Conservation (phyloP, 1,139 yeast genomes). For the Pichia cactophila region DNA sequence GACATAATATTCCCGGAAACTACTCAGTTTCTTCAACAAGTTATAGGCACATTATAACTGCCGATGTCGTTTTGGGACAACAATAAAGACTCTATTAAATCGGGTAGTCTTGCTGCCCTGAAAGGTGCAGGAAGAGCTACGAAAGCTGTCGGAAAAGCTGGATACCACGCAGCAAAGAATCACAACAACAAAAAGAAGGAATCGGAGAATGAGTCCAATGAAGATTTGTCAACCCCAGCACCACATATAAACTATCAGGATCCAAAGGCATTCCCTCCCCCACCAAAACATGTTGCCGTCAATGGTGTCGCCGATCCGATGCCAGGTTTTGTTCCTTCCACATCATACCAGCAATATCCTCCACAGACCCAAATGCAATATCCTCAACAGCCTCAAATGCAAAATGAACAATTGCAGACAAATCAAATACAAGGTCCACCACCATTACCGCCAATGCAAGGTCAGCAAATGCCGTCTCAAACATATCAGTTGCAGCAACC, state of each 20-base stretch:
- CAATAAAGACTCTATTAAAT: constrained; percentile 41
- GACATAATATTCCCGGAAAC: neutral
- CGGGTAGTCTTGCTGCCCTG: constrained; percentile 40
- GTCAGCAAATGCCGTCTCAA: neutral
- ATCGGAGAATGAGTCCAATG: neutral
- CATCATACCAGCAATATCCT: neutral
- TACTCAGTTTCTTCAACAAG: neutral
- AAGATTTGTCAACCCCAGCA: neutral
- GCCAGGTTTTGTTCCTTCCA: neutral
- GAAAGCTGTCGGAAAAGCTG: constrained; percentile 38
- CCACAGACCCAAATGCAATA: neutral
- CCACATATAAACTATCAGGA: constrained; percentile 16
- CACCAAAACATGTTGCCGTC: constrained; percentile 31
- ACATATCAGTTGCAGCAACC: neutral
- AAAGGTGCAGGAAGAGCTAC: constrained; percentile 46
- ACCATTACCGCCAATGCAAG: neutral
- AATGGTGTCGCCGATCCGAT: constrained; percentile 5
- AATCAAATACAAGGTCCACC: neutral
- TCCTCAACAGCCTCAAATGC: constrained; percentile 2
- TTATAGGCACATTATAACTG: neutral
- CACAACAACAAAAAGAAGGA: constrained; percentile 23
- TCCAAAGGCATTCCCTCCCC: constrained; percentile 32
- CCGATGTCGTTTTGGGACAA: constrained; percentile 45
- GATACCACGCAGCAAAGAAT: constrained; percentile 41
- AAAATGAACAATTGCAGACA: neutral